Evolutionary conservation across 192 early-diverging fungal genomes (phyloP), one percentile per base, ranked within the genome.

Genomic region (Fimicolochytrium jonesii): DNA sequence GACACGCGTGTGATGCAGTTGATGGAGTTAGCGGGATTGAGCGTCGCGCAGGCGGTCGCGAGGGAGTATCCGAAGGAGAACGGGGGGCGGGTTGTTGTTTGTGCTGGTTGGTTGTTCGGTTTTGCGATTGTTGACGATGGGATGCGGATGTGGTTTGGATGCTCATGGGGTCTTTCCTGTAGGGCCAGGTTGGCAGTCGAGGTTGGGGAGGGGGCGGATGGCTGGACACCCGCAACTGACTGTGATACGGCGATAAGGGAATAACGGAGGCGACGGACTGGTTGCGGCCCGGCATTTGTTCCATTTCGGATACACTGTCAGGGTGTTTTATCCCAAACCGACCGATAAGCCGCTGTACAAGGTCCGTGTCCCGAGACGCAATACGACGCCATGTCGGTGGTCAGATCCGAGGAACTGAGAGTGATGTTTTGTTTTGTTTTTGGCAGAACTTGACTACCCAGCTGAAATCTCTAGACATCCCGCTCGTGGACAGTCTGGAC

Each of bases 191-290:
- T n/a, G n/a, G n/a, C n/a, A n/a, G n/a, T n/a, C n/a, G n/a, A n/a
- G n/a, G n/a, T n/a, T n/a, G n/a, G n/a, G n/a, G n/a, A n/a, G n/a
- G n/a, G n/a, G n/a, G n/a, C n/a, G n/a, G n/a, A n/a, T n/a, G n/a
- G n/a, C n/a, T n/a, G n/a, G n/a, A n/a, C n/a, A n/a, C n/a, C n/a
- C n/a, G n/a, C n/a, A n/a, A n/a, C n/a, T n/a, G n/a, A n/a, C n/a
- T n/a, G n/a, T n/a, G n/a, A n/a, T 35, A n/a, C 41, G 9, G 3
- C 30, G 9, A 28, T 18, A 36, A 33, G 96, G 95, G 37, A 98
- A 99, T 69, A 99, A 99, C 71, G 96, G 96, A 28, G 94, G 94
- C 17, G 96, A 99, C 74, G 96, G 86, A 0, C 78, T 99, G 17
- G 96, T 99, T 26, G 91, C 92, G 15, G 94, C 94, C 11, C 83